Base-by-base conservation (phyloP, 2,329 filamentous ascomycete genomes). In the Geosmithia morbida region DNA sequence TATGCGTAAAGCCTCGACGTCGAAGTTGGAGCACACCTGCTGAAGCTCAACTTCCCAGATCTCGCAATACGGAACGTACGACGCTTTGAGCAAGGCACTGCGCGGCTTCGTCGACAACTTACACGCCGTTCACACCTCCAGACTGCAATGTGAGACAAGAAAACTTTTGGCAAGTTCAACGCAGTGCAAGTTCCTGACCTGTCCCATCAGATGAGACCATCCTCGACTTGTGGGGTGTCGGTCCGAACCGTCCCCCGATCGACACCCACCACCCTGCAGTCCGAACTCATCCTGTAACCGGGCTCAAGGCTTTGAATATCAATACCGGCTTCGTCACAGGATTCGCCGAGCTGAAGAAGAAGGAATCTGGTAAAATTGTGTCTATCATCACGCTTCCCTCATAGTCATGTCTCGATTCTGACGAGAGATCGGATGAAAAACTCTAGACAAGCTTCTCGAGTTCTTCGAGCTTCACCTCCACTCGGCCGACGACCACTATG, bases 291-390 rank as follows among this genome's bases (percentile, higher is more conserved):
- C 87, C 87, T 0, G 78, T 72, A 7, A 94, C 87, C 0, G 85
- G 86, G 16, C 85, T 92, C 62, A 94, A 94, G 67, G 82, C 85
- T 0, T 66, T 94, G 7, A 94, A 77, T 54, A 77, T 94, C 26
- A 94, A 94, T 60, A 82, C 82, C 3, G 85, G 90, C 58, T 94
- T 92, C 66, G 90, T 85, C 5, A 79, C 86, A 44, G 72, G 80
- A 26, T 90, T 94, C 47, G 76, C 90, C 1, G 87, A 86, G 10
- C 77, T 83, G 57, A 94, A 94, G 66, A 85, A 87, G 59, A 87
- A 94, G 59, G 88, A 94, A 59, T 87, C 81, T 16, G 33, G 33
- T 37, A 37, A 11, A n/a, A n/a, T n/a, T n/a, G 2, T 87, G 92
- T 52, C 72, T 72, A 44, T 67, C 29, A 7, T 30, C 29, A 6